Conservation (phyloP, 2,329 filamentous ascomycete genomes). For the Ophiostoma tasmaniense region DNA sequence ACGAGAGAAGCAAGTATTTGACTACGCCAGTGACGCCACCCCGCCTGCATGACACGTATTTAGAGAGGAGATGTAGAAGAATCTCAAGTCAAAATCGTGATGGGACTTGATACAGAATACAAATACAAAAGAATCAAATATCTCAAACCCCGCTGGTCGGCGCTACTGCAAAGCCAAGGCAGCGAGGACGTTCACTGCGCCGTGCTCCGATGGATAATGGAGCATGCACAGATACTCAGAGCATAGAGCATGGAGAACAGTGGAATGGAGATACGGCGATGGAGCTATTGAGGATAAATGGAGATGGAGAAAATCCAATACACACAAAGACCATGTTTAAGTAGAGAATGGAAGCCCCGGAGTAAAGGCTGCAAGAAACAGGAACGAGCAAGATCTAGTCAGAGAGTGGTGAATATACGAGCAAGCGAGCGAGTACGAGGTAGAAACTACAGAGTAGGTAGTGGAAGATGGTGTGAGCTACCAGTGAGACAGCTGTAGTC, state of each 20-base stretch:
- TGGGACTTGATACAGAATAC: no score
- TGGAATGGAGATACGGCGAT: neutral
- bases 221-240: neutral
- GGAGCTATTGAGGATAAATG: neutral
- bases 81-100: neutral
- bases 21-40: constrained; percentile 12
- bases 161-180: neutral
- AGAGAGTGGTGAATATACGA: neutral
- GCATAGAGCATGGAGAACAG: no score
- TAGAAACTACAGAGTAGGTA: neutral
- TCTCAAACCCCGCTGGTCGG: neutral
- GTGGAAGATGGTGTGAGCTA: neutral
- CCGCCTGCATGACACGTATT: constrained; percentile 10
- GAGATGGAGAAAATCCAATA: neutral
- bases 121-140: neutral
- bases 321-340: no score
- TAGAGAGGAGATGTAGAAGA: neutral
- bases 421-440: neutral
- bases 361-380: neutral
- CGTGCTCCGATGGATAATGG: neutral
- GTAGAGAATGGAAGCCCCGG: neutral
- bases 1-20: neutral
- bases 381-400: neutral
- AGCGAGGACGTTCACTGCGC: neutral
- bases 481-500: neutral